phyloP scores from a whole-genome alignment of 140 eudicot genomes.

The Ambrosia hybrid region DNA sequence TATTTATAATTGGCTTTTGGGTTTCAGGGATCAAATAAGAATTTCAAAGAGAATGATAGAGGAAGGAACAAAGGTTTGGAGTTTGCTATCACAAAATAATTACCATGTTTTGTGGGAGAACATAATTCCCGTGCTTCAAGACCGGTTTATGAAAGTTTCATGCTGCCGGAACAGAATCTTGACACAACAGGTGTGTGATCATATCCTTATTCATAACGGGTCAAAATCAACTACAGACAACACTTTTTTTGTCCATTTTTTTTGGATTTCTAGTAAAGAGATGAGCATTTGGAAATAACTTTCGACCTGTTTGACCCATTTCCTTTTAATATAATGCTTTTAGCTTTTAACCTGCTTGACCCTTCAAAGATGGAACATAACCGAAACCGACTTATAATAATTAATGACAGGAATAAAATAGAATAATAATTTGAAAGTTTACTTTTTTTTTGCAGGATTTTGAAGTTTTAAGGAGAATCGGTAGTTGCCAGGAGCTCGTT shows the following conservation, averaged over 20 bases:
- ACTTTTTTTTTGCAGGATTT: constrained; percentile 57
- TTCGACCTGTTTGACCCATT: background rate
- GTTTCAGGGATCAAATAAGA: constrained; percentile 66
- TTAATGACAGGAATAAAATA: background rate
- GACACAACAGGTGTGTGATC: constrained; percentile 48
- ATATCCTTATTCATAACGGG: background rate
- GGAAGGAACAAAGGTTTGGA: constrained; percentile 63
- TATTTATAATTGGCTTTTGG: constrained; percentile 5
- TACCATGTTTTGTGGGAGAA: constrained; percentile 72
- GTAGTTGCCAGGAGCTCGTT: constrained; percentile 69
- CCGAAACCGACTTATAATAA: background rate
- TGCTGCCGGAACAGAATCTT: constrained; percentile 61
- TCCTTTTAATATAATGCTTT: background rate
- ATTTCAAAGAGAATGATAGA: constrained; percentile 46
- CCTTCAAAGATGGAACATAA: constrained; percentile 6
- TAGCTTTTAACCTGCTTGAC: background rate
- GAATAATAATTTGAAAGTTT: constrained; percentile 6
- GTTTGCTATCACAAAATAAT: constrained; percentile 44
- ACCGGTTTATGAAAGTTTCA: constrained; percentile 61
- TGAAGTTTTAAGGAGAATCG: constrained; percentile 65
- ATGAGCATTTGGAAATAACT: constrained; percentile 5
- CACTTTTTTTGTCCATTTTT: background rate
- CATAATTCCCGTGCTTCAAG: constrained; percentile 50
- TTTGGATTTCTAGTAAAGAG: background rate
- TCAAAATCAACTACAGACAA: background rate